Evolutionary conservation across 2,329 filamentous ascomycete genomes (phyloP), one percentile per base, ranked within the genome.

Genomic region (Coleophoma eucalyptorum): DNA sequence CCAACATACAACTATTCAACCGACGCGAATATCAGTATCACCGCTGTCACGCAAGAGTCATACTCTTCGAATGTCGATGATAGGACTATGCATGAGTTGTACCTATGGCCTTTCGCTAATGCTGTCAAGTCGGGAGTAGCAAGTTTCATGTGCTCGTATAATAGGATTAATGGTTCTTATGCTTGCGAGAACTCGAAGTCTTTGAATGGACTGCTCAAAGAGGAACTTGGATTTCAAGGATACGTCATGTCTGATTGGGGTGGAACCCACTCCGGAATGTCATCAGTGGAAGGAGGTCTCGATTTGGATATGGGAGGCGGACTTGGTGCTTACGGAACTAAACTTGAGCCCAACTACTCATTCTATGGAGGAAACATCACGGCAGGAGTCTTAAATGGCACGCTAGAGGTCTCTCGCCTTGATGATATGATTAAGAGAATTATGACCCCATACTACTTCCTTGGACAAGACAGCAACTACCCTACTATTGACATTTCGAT

Each of bases 141-240:
- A 0, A 84, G 83, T 7, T 73, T 94, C 50, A 94, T 95, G 90
- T 90, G 89, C 66, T 81, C 84, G 1, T 94, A 95, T 59, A 86
- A 89, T 61, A 62, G 67, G 49, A 46, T 81, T 52, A 78, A 79
- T 50, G 67, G 70, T 19, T 71, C 69, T 1, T 76, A 73, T 55
- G 67, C 72, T 3, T 79, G 77, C 55, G 69, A 78, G 54, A 78
- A 75, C 55, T 67, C 68, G n/a, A 60, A 73, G 49, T 55, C 68
- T 0, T 61, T 79, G 2, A 76, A 74, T 41, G 70, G 67, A 0
- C 56, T 79, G 2, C 61, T 80, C n/a, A 79, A 78, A 52, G 67
- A 69, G 1, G 75, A 80, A 53, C 66, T 80, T 1, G 75, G 72
- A 0, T 80, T 79, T 57, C 70, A 74, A 48, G 73, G 73, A 4